These are phyloP conservation scores for Escovopsis sp. DNA, from an alignment of 2,329 filamentous ascomycete genomes.

Conservation along the genomic window DNA sequence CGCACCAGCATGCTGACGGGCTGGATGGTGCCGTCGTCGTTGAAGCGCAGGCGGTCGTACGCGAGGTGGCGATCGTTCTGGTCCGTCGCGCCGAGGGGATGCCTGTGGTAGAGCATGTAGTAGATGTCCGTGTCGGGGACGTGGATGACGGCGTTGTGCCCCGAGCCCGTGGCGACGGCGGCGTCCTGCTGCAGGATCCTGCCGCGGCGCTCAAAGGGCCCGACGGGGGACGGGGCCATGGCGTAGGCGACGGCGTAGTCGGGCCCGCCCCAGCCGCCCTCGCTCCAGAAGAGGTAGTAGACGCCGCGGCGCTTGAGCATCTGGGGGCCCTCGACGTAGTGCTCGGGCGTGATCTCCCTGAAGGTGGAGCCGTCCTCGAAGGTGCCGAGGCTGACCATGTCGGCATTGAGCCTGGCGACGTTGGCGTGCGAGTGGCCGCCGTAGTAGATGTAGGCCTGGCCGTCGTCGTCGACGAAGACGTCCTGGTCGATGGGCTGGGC, in stretches of 20 bases:
- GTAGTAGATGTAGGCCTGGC: constrained; percentile 28
- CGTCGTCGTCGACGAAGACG: constrained; percentile 27
- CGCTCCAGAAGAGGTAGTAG: constrained; percentile 33
- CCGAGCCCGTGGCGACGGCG: constrained; percentile 27
- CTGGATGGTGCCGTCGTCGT: constrained; percentile 26
- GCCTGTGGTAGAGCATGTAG: constrained; percentile 33
- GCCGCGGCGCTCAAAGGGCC: constrained; percentile 26
- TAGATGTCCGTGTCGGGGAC: constrained; percentile 31
- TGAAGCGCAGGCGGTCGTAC: constrained; percentile 34
- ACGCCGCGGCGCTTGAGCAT: constrained; percentile 29
- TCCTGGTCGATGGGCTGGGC: constrained; percentile 31
- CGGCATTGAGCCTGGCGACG: constrained; percentile 26
- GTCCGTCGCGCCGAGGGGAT: constrained; percentile 26
- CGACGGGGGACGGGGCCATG: constrained; percentile 21
- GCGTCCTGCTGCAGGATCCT: constrained; percentile 27
- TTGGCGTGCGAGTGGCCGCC: constrained; percentile 24
- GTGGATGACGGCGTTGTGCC: constrained; percentile 29
- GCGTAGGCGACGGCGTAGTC: constrained; percentile 33
- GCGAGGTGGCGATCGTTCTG: constrained; percentile 31
- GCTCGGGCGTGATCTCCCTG: constrained; percentile 30
- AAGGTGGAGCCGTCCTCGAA: constrained; percentile 25
- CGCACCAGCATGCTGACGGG: constrained; percentile 29
- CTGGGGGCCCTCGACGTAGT: constrained; percentile 22
- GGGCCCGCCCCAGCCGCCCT: constrained; percentile 32
- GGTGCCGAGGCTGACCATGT: constrained; percentile 26